A percentile compares a stretch with the other conserved stretches of the same genome.
These are phyloP conservation scores for Trichopus zeylanicus DNA, from an alignment of 116 monocot genomes.

Conservation along the genomic window DNA sequence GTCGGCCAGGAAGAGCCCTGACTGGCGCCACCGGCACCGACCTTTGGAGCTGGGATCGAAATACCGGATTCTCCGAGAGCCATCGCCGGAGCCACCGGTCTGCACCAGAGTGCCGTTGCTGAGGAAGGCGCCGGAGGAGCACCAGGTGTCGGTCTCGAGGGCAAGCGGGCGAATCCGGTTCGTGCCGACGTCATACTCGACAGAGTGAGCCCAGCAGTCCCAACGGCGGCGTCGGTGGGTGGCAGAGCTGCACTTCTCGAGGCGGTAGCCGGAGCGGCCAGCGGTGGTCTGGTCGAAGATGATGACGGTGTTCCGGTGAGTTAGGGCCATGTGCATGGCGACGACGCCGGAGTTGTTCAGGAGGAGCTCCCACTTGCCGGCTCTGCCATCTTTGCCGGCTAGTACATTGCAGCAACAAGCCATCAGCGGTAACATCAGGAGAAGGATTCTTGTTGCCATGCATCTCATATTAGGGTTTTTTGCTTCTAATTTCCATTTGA, in stretches of 20 bases:
- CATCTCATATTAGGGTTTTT: too few relatives aligned
- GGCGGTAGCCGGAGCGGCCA: conserved; percentile 26
- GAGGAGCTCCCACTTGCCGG: conserved; percentile 41
- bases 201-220: conserved; percentile 23
- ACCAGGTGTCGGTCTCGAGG: conserved; percentile 16
- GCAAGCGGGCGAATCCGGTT: conserved; percentile 11
- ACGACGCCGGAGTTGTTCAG: conserved; percentile 49
- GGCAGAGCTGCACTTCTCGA: too few relatives aligned
- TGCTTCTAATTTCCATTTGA: too few relatives aligned
- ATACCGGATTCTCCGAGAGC: background rate
- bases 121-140: conserved; percentile 23
- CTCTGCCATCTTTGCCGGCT: too few relatives aligned
- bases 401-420: too few relatives aligned
- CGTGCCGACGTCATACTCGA: conserved; percentile 17
- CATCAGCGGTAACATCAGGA: too few relatives aligned
- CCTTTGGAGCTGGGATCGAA: conserved; percentile 1
- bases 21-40: background rate
- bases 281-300: conserved; percentile 50
- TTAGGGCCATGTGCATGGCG: conserved; percentile 62
- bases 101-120: conserved; percentile 10
- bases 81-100: conserved; percentile 11
- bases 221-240: conserved; percentile 8
- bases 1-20: too few relatives aligned
- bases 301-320: conserved; percentile 32
- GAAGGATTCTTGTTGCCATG: too few relatives aligned